A percentile compares a stretch with the other conserved stretches of the same genome.
These are phyloP conservation scores for Suhomyces kunorum DNA, from an alignment of 1,139 yeast species.

Conservation along the genomic window DNA sequence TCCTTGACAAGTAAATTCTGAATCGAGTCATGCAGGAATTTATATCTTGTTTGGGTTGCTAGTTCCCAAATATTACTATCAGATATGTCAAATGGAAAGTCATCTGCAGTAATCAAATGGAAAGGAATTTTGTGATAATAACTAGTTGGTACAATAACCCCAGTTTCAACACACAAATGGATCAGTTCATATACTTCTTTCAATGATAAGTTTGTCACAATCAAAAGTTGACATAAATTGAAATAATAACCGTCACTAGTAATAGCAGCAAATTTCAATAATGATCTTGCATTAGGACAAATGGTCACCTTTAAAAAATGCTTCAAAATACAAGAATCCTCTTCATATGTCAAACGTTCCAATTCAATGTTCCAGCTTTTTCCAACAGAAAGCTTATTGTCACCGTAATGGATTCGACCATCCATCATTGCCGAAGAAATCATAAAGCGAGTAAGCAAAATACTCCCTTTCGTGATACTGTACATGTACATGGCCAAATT, in stretches of 20 bases:
- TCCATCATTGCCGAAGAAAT: conserved; percentile 12
- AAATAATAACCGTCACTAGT: conserved; percentile 45
- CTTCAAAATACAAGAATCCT: conserved; percentile 13
- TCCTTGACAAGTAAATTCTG: conserved; percentile 29
- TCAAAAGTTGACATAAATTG: conserved; percentile 43
- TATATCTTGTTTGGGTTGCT: conserved; percentile 35
- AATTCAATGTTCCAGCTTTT: conserved; percentile 18
- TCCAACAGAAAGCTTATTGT: conserved; percentile 9
- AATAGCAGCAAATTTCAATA: conserved; percentile 49
- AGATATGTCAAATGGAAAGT: conserved; percentile 40
- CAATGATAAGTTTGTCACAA: conserved; percentile 38
- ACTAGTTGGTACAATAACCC: conserved; percentile 42
- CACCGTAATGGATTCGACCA: conserved; percentile 14
- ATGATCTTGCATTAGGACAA: conserved; percentile 18
- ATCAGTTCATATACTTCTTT: conserved; percentile 30
- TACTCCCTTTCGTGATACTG: conserved; percentile 19
- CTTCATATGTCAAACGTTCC: conserved; percentile 6
- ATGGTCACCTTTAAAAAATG: conserved; percentile 19
- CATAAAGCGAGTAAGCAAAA: conserved; percentile 18
- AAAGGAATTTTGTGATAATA: conserved; percentile 53
- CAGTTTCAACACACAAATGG: conserved; percentile 35
- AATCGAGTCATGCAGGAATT: conserved; percentile 41
- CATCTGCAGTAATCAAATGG: conserved; percentile 33
- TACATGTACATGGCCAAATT: conserved; percentile 10
- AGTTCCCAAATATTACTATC: conserved; percentile 39